Percentiles rank a stretch among this genome's conserved stretches.
Evolutionary conservation across 2,329 filamentous ascomycete genomes (phyloP).

Genomic region (Aspergillus sp.): DNA sequence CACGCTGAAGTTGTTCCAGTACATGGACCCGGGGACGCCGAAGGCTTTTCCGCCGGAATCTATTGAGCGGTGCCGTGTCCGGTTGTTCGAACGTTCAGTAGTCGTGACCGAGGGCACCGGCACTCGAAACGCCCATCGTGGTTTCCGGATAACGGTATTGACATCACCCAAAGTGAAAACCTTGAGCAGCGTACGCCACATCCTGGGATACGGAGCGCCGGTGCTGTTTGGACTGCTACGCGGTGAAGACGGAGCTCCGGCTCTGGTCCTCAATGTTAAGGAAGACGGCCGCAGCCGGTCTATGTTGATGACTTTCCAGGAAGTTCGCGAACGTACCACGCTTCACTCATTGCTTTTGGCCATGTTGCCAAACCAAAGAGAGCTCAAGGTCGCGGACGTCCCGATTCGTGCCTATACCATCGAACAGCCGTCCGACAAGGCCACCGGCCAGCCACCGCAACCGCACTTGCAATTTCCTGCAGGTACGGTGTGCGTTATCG

Average conservation of each 20-base stretch:
- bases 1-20: constrained; percentile 73
- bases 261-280: constrained; percentile 69
- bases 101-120: constrained; percentile 72
- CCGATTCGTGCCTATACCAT: constrained; percentile 66
- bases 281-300: constrained; percentile 66
- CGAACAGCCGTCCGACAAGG: constrained; percentile 45
- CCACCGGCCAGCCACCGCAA: constrained; percentile 27
- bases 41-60: constrained; percentile 74
- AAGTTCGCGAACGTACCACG: constrained; percentile 67
- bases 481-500: constrained; percentile 59
- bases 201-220: constrained; percentile 63
- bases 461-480: constrained; percentile 39
- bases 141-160: constrained; percentile 75
- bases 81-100: constrained; percentile 70
- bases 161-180: constrained; percentile 77
- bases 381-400: constrained; percentile 70
- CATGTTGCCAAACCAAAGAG: constrained; percentile 65
- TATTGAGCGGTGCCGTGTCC: constrained; percentile 68
- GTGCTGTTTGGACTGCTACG: constrained; percentile 77
- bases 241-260: constrained; percentile 68
- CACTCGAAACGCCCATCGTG: constrained; percentile 70
- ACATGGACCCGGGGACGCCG: constrained; percentile 72
- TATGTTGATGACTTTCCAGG: constrained; percentile 75
- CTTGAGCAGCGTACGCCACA: constrained; percentile 72
- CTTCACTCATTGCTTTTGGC: constrained; percentile 74